Conservation (phyloP, 139 green algal genomes). For the Auxenochlorella pyrenoidosa region DNA sequence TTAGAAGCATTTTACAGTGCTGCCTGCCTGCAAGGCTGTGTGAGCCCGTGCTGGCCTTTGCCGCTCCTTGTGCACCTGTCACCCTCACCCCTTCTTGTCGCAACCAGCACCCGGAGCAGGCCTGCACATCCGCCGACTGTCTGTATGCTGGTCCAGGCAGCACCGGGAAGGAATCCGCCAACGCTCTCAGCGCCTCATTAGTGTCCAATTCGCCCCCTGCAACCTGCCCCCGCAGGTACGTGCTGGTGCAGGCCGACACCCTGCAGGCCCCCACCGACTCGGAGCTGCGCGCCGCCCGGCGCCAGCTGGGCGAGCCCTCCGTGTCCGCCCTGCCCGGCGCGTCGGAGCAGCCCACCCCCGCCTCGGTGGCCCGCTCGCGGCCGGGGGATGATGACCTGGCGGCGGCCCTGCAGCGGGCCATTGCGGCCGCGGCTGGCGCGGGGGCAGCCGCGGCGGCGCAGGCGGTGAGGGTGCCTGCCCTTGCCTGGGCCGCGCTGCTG, state of each 20-base stretch:
- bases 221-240: constrained; percentile 1
- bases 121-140: not conserved
- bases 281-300: not conserved
- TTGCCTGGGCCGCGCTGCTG: too few relatives aligned
- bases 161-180: too few relatives aligned
- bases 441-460: not conserved
- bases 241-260: constrained; percentile 20
- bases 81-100: too few relatives aligned
- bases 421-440: not conserved
- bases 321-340: not conserved
- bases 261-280: constrained; percentile 19
- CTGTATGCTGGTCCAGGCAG: too few relatives aligned
- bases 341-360: not conserved
- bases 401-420: not conserved
- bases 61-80: not conserved
- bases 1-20: not conserved
- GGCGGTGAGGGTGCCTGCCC: not conserved
- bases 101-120: not conserved
- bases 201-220: not conserved
- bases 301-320: constrained; percentile 28
- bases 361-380: constrained; percentile 3
- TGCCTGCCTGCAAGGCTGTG: not conserved
- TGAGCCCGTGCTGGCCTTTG: not conserved
- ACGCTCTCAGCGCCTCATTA: too few relatives aligned
- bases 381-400: not conserved